Base-by-base conservation (phyloP, 1,284 basidiomycete species). In the Mycena citricolor region DNA sequence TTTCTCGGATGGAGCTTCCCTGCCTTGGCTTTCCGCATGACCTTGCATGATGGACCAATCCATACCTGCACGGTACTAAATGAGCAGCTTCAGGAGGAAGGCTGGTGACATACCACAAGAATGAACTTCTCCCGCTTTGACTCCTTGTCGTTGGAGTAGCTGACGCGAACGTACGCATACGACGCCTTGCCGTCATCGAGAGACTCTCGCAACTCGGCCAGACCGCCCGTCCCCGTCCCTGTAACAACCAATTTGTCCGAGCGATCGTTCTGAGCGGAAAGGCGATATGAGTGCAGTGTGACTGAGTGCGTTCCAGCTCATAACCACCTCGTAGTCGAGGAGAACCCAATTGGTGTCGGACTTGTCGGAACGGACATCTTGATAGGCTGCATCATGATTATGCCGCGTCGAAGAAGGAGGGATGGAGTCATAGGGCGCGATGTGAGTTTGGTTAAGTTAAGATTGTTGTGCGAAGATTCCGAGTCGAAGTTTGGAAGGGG, bases 1-100 rank as follows among this genome's bases (percentile, higher is more conserved):
- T 34, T 16, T 14, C 19, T 19, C 24, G 43, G 26, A 41, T 22
- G 26, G 21, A 5, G 6, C 63, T 21, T 26, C 58, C 78, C 53
- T 54, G 89, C 90, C 82, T 90, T 93, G 32, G 85, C 92, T 68
- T 84, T 87, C 51, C 92, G 78, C 92, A 94, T 93, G 54, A 93
- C 74, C 71, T 90, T 90, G 67, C 89, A 91, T 32, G 74, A 67
- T 28, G 80, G 73, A 30, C 92, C 92, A 65, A 94, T 94, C 91
- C 92, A 94, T 43, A 70, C 65, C 73, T 76, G 31, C 19, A 35
- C 32, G 25, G 53, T n/a, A 28, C 25, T 40, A 33, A 42, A 37
- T 49, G 54, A 48, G 38, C 42, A 35, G 38, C 16, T 32, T 37
- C 38, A 38, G 40, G 47, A 46, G 38, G 47, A 45, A 30, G 42